phyloP scores from a whole-genome alignment of 2,329 filamentous ascomycete species.

The Microthyrium microscopicum region DNA sequence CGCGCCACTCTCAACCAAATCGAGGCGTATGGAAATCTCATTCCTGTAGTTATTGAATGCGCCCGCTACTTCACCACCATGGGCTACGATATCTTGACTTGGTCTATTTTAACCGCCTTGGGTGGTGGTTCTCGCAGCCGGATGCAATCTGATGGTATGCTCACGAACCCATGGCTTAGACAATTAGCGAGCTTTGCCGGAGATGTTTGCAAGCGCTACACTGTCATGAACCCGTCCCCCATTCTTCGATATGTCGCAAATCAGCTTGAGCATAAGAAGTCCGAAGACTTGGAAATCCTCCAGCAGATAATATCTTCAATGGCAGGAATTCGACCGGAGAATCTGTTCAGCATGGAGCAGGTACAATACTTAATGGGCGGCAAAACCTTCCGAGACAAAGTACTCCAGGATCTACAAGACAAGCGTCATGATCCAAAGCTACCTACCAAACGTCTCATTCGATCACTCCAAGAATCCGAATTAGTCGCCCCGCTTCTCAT shows the following conservation, averaged over 20 bases:
- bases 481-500: constrained; percentile 74
- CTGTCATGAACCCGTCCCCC: constrained; percentile 65
- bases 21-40: constrained; percentile 86
- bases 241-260: constrained; percentile 80
- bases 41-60: constrained; percentile 87
- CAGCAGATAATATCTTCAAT: constrained; percentile 83
- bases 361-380: constrained; percentile 80
- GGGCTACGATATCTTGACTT: constrained; percentile 84
- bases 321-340: constrained; percentile 78
- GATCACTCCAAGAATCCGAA: constrained; percentile 58
- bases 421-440: constrained; percentile 58
- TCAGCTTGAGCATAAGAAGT: constrained; percentile 66
- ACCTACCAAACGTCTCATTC: constrained; percentile 65
- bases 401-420: constrained; percentile 64
- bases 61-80: constrained; percentile 85
- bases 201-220: constrained; percentile 74
- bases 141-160: constrained; percentile 47
- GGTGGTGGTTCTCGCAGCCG: constrained; percentile 40
- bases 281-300: constrained; percentile 79
- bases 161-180: constrained; percentile 84
- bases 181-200: constrained; percentile 83
- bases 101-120: constrained; percentile 67
- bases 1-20: constrained; percentile 77
- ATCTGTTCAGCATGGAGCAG: constrained; percentile 78
- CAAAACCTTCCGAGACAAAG: constrained; percentile 60